These are phyloP conservation scores for Monosporozyma aerobia DNA, from an alignment of 805 yeast species.

Conservation along the genomic window DNA sequence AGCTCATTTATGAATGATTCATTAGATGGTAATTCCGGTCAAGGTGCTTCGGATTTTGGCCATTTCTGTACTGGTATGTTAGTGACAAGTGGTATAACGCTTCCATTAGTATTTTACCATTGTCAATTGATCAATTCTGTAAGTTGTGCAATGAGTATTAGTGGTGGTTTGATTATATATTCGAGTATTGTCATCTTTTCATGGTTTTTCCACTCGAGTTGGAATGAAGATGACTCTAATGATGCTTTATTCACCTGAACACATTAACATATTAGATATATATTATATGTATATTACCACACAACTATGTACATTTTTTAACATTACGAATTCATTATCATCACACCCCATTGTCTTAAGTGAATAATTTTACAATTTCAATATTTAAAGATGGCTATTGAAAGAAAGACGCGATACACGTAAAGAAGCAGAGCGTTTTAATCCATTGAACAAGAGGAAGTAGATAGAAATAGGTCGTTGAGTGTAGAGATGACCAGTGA, in stretches of 20 bases:
- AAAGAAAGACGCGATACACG: neutral
- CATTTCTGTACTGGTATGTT: conserved; percentile 70
- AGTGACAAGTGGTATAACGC: conserved; percentile 61
- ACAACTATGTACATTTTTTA: neutral
- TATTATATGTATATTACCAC: neutral
- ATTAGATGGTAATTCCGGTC: conserved; percentile 14
- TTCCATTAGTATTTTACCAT: conserved; percentile 74
- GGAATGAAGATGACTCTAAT: conserved; percentile 34
- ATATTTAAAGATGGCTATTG: neutral
- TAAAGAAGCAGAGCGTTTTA: neutral
- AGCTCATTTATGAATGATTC: conserved; percentile 47
- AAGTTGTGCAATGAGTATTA: conserved; percentile 67
- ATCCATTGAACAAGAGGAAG: too few relatives aligned
- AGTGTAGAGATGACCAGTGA: neutral
- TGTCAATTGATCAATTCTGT: conserved; percentile 56
- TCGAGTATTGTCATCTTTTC: conserved; percentile 77
- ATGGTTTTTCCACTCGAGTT: conserved; percentile 47
- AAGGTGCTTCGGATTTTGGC: conserved; percentile 59
- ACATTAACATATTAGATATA: neutral
- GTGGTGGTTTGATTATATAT: conserved; percentile 80
- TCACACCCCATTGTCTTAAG: neutral
- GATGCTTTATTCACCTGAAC: conserved; percentile 32
- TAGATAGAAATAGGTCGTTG: too few relatives aligned
- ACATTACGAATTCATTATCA: neutral
- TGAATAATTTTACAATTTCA: neutral